A percentile compares a stretch with the other conserved stretches of the same genome.
Evolutionary conservation across 768 basidiomycete species (phyloP).

Genomic region (Russula lepida): DNA sequence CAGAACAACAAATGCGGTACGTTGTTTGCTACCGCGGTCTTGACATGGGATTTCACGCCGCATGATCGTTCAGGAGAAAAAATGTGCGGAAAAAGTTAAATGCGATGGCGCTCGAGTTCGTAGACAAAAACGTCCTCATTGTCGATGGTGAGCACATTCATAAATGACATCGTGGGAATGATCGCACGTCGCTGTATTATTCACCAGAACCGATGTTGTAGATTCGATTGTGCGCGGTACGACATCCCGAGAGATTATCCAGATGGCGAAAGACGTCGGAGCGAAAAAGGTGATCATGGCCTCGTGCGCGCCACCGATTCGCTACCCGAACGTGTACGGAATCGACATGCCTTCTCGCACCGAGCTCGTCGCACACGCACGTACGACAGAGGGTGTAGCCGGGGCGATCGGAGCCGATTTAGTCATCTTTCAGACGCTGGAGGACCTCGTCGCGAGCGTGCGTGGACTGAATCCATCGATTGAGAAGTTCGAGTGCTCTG

Average conservation of each 20-base stretch:
- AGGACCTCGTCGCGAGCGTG: slow-evolving; percentile 81
- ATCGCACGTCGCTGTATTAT: background rate
- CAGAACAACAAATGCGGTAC: slow-evolving; percentile 90
- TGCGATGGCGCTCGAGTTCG: slow-evolving; percentile 97
- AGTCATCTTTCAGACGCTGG: slow-evolving; percentile 89
- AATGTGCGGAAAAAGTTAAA: slow-evolving; percentile 94
- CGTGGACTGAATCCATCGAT: slow-evolving; percentile 75
- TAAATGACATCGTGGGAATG: slow-evolving; percentile 25
- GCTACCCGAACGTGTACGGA: slow-evolving; percentile 96
- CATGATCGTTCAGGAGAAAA: slow-evolving; percentile 51
- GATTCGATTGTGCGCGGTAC: slow-evolving; percentile 99
- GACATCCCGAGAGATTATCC: slow-evolving; percentile 96
- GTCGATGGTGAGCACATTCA: slow-evolving; percentile 68
- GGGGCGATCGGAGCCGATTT: slow-evolving; percentile 91
- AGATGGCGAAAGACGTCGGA: slow-evolving; percentile 99
- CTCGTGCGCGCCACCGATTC: slow-evolving; percentile 94
- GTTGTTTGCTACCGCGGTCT: background rate
- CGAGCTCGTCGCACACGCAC: slow-evolving; percentile 96
- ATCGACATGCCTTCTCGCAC: slow-evolving; percentile 98
- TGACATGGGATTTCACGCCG: background rate
- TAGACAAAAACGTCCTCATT: slow-evolving; percentile 82
- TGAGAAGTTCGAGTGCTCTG: slow-evolving; percentile 85
- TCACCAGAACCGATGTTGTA: background rate
- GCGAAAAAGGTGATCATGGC: slow-evolving; percentile 94
- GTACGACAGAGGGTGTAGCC: slow-evolving; percentile 92